Base-by-base conservation (phyloP, 1,139 yeast species). In the Nadsonia commutata region DNA sequence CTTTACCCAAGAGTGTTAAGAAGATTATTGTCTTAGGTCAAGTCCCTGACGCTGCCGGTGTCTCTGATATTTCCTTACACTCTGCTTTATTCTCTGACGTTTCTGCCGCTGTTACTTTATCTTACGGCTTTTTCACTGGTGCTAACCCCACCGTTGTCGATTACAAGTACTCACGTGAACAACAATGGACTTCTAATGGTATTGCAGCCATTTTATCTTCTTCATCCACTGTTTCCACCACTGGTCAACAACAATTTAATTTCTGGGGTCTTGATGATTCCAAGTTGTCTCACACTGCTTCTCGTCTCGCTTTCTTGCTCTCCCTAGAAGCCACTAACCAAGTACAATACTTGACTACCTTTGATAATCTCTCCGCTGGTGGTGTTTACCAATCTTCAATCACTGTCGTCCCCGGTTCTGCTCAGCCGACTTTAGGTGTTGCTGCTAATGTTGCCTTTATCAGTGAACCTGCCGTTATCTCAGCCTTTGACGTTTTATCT, bases 321-420 rank as follows among this genome's bases (percentile, higher is more conserved):
- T 78, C 94, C 2, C 68, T 82, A 55, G 85, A 78, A 54, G 73
- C 74, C 47, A 58, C 68, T 45, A 68, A 74, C 48, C 58, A 64
- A 27, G 71, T 83, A 49, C 64, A 71, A 46, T 71, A 74, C 57
- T 70, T 82, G 59, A 72, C 79, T 44, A 74, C 73, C 54, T 85
- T 67, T 54, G 95, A 88, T 59, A 85, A 83, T 57, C 62, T 71
- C 21, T 64, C 74, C 20, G 72, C 72, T 40, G 93, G 90, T 36
- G 95, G 95, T 49, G 60, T 76, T n/a, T 77, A 80, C 60, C 85
- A 81, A 60, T 72, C 88, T n/a, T 88, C 82, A 57, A 62, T 86
- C 46, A 66, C 71, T 18, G 67, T 78, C 11, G 60, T 68, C 16
- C 20, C 36, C 4, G 38, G 11, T 13, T 53, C 58, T 5, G 42